Evolutionary conservation across 495 filamentous ascomycete species (phyloP), one percentile per base, ranked within the genome.

Genomic region (Hypoxylon crocopeplum): DNA sequence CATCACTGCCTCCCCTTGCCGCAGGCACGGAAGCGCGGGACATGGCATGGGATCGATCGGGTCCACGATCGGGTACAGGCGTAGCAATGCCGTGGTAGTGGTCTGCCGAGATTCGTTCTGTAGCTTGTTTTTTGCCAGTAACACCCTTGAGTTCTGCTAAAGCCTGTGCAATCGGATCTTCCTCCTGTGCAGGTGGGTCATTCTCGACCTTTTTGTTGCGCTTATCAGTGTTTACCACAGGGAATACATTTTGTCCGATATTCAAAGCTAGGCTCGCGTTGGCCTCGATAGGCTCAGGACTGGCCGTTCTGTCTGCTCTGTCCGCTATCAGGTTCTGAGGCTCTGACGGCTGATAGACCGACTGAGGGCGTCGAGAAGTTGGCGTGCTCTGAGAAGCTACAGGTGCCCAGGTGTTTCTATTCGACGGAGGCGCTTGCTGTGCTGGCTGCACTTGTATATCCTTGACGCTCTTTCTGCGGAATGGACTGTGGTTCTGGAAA

Each of bases 231-330:
- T 89, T 89, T n/a, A 90, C 89, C 6, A 99, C 93, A 64, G 96
- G 87, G 74, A 99, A 98, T 19, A 98, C 92, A 63, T 98, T 99
- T 66, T 91, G 88, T 6, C 95, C 95, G 13, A 99, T 84, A 70
- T 97, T 97, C n/a, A 99, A 81, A 39, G 96, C 93, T 67, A 97
- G 87, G 72, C 89, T 96, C 38, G 95, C 90, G 30, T 93, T 84
- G 27, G 95, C 93, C 70, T 97, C 93, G 22, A 93, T 92, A 2
- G 92, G 94, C 44, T 99, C 95, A 1, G 92, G 91, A 66, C 88
- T 79, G 40, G 66, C 70, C 21, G 72, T 78, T 53, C 48, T 64
- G 0, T 64, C 61, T 37, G 38, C 8, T 22, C 73, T 76, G 29
- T 81, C 72, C 25, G 75, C 49, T 33, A 75, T 63, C 12, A 77